Conservation (phyloP, 2,329 filamentous ascomycete species). For the Exophiala dermatitidis region DNA sequence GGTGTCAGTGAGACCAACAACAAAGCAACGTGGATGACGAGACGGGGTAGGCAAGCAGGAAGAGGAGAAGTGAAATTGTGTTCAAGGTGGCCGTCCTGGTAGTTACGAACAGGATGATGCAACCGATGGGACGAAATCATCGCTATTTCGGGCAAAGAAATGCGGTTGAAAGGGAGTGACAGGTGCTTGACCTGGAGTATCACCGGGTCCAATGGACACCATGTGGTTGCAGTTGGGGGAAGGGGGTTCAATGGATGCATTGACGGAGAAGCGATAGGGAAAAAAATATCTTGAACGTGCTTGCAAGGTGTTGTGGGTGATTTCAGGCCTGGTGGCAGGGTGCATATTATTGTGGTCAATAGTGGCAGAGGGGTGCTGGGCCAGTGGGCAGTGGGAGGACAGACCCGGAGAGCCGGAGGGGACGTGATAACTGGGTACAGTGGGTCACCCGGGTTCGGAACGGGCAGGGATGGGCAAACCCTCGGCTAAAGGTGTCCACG, state of each 20-base stretch:
- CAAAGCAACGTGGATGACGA: background rate
- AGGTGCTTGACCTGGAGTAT: conserved; percentile 3
- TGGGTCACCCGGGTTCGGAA: conserved; percentile 4
- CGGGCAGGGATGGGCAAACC: conserved; percentile 13
- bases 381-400: conserved; percentile 9
- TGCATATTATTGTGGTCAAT: too few relatives aligned
- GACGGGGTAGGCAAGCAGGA: conserved; percentile 21
- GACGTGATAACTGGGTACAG: conserved; percentile 7
- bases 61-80: conserved; percentile 19
- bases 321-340: conserved; percentile 28
- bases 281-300: conserved; percentile 27
- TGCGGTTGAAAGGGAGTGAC: conserved; percentile 30
- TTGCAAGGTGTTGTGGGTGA: conserved; percentile 33
- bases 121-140: conserved; percentile 48
- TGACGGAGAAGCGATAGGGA: conserved; percentile 21
- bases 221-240: conserved; percentile 4
- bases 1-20: conserved; percentile 8
- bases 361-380: conserved; percentile 3
- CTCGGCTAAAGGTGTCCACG: conserved; percentile 6
- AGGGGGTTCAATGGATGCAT: conserved; percentile 9
- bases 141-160: conserved; percentile 50
- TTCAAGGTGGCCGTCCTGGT: background rate
- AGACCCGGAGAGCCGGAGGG: conserved; percentile 11
- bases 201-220: conserved; percentile 3
- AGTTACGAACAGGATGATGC: conserved; percentile 48